Conservation (phyloP, 2,329 filamentous ascomycete genomes). For the Aplosporella prunicola region DNA sequence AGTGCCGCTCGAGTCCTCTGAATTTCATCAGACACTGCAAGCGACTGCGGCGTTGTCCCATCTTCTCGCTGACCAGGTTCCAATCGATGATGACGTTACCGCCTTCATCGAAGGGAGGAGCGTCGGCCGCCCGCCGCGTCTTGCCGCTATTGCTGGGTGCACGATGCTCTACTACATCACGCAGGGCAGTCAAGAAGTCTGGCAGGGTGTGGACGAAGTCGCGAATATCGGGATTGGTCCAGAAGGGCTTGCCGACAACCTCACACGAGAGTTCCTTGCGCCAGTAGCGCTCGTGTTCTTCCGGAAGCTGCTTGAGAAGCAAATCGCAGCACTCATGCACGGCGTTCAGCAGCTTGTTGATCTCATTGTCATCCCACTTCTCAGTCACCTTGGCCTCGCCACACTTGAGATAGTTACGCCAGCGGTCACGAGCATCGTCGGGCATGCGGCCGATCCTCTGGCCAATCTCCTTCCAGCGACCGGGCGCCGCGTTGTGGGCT, state of each 20-base stretch:
- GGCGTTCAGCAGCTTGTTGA: conserved; percentile 41
- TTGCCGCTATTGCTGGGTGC: conserved; percentile 5
- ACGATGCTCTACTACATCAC: conserved; percentile 1
- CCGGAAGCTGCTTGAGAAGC: conserved; percentile 33
- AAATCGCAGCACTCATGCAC: conserved; percentile 45
- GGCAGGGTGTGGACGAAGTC: conserved; percentile 22
- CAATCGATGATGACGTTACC: conserved; percentile 45
- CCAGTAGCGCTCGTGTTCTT: conserved; percentile 11
- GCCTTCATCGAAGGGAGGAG: too few species aligned
- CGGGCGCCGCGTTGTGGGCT: conserved; percentile 40
- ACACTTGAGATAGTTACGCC: conserved; percentile 57
- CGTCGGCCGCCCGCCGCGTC: conserved; percentile 6
- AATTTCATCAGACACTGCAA: conserved; percentile 63
- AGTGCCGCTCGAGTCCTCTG: conserved; percentile 28
- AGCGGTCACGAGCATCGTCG: conserved; percentile 60
- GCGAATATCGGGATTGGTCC: conserved; percentile 19
- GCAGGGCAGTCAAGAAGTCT: conserved; percentile 7
- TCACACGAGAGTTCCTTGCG: conserved; percentile 15
- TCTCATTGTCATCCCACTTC: conserved; percentile 54
- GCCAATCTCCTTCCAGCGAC: conserved; percentile 54
- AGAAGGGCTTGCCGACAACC: neutral
- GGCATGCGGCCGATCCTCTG: conserved; percentile 50
- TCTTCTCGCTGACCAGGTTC: conserved; percentile 52
- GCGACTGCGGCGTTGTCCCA: conserved; percentile 53
- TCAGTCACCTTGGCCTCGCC: conserved; percentile 44